phyloP scores from a whole-genome alignment of 2,329 filamentous ascomycete genomes.

The Pyrenophora teres region DNA sequence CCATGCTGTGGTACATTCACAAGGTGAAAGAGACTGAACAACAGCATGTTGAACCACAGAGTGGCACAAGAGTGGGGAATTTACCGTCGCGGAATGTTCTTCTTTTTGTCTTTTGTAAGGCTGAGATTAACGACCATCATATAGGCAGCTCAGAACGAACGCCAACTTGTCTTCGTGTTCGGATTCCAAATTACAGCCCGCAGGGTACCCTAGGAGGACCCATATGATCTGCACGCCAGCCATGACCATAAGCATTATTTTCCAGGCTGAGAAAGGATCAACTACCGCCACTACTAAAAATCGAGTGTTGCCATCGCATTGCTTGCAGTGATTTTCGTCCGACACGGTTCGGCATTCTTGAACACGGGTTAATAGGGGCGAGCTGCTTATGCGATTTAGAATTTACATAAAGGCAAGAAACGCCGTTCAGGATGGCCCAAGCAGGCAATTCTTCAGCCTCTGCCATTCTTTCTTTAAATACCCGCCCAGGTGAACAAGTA shows the following conservation, averaged over 20 bases:
- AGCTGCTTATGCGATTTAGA: neutral
- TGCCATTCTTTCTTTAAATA: slow-evolving; percentile 17
- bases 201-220: slow-evolving; percentile 1
- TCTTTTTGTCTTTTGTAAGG: too few species aligned
- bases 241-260: slow-evolving; percentile 7
- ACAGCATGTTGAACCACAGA: too few species aligned
- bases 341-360: slow-evolving; percentile 1
- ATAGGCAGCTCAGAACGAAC: neutral
- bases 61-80: too few species aligned
- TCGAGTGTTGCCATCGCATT: neutral
- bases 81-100: too few species aligned
- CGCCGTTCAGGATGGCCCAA: slow-evolving; percentile 1
- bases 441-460: slow-evolving; percentile 21
- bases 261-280: slow-evolving; percentile 13
- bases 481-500: neutral
- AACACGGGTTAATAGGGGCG: slow-evolving; percentile 6
- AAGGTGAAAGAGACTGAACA: too few species aligned
- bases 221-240: slow-evolving; percentile 7
- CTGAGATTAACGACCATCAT: too few species aligned
- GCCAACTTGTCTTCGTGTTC: neutral
- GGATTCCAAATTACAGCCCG: slow-evolving; percentile 4
- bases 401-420: slow-evolving; percentile 12
- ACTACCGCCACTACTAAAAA: slow-evolving; percentile 11
- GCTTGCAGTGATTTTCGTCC: slow-evolving; percentile 6
- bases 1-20: too few species aligned